Evolutionary conservation across 345 rosid species (phyloP), one percentile per base, ranked within the genome.

Genomic region (Eutrema yunnanense): DNA sequence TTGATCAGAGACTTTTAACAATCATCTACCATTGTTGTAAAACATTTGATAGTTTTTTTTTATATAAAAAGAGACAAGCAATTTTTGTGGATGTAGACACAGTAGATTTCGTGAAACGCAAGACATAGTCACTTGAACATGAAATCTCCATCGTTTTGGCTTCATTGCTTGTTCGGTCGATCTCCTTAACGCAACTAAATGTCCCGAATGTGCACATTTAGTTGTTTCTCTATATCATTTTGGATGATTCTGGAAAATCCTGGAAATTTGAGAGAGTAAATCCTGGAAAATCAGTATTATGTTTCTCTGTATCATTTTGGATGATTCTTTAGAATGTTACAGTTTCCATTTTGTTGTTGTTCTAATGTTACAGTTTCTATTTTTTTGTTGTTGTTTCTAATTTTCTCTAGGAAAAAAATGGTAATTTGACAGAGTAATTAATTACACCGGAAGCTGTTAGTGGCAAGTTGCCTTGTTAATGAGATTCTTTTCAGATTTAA

Each of bases 131-230:
- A 65, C 48, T 70, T 8, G 79, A 78, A 9, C 64, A 67, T 12
- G 82, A 76, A 38, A 73, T 73, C 62, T 72, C 78, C 9, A 53
- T 33, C 14, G 55, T 51, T 0, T 37, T 63, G 9, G 7, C 53
- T 29, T 61, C 68, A 13, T 52, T 22, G 69, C 74, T 81, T 13
- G 72, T 41, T 59, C 69, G 71, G 2, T 65, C 32, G 59, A 71
- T 55, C 30, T 32, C 19, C 32, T 44, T 5, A 22, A 66, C 27
- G 0, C 14, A 43, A 43, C 73, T 75, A 75, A 36, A 44, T 54
- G 19, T 75, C 79, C 46, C 70, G 80, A 27, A 76, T 62, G 58
- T 90, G 96, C 61, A 93, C 97, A 13, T n/a, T n/a, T n/a, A n/a
- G n/a, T n/a, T 72, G 44, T 60, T 46, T 65, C 37, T 57, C 5